phyloP scores from a whole-genome alignment of 2,329 filamentous ascomycete species.

The Elsinoe perseae region DNA sequence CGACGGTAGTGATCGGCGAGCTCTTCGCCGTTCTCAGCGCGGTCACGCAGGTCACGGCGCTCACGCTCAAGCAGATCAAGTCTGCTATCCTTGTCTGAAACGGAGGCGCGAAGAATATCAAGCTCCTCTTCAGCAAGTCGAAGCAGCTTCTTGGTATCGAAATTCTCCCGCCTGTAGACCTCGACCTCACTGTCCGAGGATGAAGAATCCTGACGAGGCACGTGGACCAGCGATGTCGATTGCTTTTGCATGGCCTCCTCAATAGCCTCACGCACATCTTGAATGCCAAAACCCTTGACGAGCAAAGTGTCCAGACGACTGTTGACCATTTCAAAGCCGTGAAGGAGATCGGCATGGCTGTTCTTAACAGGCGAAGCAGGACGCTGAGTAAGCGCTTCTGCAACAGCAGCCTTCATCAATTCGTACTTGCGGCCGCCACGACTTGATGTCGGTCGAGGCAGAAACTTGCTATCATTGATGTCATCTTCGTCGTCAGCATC shows the following conservation, averaged over 20 bases:
- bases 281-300: slow-evolving; percentile 34
- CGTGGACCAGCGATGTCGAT: slow-evolving; percentile 24
- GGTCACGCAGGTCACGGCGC: slow-evolving; percentile 33
- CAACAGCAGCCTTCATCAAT: slow-evolving; percentile 55
- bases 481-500: slow-evolving; percentile 83
- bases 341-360: slow-evolving; percentile 14
- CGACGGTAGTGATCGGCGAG: slow-evolving; percentile 22
- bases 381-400: slow-evolving; percentile 55
- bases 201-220: slow-evolving; percentile 23
- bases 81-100: slow-evolving; percentile 37
- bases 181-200: slow-evolving; percentile 24
- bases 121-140: slow-evolving; percentile 45
- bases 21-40: slow-evolving; percentile 31
- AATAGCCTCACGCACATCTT: slow-evolving; percentile 34
- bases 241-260: slow-evolving; percentile 30
- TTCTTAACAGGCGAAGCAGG: slow-evolving; percentile 5
- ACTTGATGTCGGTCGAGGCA: slow-evolving; percentile 65
- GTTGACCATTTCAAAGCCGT: slow-evolving; percentile 13
- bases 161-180: slow-evolving; percentile 23
- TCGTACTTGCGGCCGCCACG: slow-evolving; percentile 71
- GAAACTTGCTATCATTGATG: slow-evolving; percentile 54
- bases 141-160: slow-evolving; percentile 37
- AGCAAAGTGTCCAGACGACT: slow-evolving; percentile 13
- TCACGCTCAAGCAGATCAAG: slow-evolving; percentile 38
- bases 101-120: slow-evolving; percentile 36